Percentiles rank a stretch among this genome's conserved stretches.
Conservation (phyloP, 768 basidiomycete species). For the Tubosaeta brunneosetosa region DNA sequence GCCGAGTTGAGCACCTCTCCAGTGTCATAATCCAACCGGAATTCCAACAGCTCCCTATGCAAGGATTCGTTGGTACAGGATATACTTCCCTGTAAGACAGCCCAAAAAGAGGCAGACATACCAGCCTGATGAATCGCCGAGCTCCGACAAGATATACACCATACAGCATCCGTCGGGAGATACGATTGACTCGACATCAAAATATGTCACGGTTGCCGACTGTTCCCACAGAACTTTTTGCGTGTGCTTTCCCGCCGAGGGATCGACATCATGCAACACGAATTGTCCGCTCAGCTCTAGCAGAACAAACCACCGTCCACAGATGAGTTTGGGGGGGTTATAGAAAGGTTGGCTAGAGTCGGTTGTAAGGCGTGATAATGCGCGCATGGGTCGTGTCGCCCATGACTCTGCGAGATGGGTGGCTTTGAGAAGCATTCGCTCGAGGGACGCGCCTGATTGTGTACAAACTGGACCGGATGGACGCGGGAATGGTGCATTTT, state of each 20-base stretch:
- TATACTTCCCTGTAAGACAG: too few species aligned
- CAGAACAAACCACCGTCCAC: slow-evolving; percentile 2
- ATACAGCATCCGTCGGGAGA: background rate
- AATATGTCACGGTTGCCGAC: fast-evolving
- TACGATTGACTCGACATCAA: background rate
- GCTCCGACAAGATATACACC: background rate
- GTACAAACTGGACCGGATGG: too few species aligned
- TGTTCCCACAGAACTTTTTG: background rate
- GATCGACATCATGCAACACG: background rate
- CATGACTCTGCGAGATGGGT: background rate
- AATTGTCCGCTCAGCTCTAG: background rate
- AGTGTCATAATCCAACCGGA: background rate
- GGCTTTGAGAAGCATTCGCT: background rate
- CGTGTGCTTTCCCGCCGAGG: background rate
- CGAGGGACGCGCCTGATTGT: too few species aligned
- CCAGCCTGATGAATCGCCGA: background rate
- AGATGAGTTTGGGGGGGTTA: background rate
- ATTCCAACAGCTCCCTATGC: background rate
- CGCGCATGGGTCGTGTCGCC: background rate
- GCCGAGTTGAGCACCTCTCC: background rate
- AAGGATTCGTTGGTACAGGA: background rate
- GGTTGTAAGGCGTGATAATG: background rate
- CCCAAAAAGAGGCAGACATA: background rate
- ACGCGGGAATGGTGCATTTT: too few species aligned
- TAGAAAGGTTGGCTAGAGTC: too few species aligned